A percentile compares a stretch with the other conserved stretches of the same genome.
Conservation (phyloP, 192 early-diverging fungal species). For the Pilobolus umbonatus region DNA sequence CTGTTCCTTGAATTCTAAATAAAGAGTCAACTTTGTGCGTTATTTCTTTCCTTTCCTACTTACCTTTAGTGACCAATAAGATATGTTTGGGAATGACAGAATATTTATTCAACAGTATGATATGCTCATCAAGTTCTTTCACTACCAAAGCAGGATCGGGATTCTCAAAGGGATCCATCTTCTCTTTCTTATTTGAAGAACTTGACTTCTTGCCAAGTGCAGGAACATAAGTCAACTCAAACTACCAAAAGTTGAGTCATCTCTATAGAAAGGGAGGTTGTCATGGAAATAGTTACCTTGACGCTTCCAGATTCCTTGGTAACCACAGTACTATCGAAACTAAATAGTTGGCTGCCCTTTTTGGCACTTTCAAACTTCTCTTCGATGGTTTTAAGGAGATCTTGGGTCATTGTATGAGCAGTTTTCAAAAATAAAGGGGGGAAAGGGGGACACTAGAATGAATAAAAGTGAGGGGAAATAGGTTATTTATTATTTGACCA, state of each 20-base stretch:
- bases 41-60: not conserved
- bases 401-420: too few species aligned
- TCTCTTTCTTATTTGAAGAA: slow-evolving; percentile 13
- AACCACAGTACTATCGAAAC: slow-evolving; percentile 6
- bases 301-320: not conserved
- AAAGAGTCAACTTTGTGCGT: not conserved
- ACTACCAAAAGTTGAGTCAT: slow-evolving; percentile 22
- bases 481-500: too few species aligned
- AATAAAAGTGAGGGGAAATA: too few species aligned
- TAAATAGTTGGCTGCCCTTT: slow-evolving; percentile 1
- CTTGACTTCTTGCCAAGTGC: slow-evolving; percentile 34
- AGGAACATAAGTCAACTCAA: slow-evolving; percentile 43
- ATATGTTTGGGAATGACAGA: slow-evolving; percentile 49
- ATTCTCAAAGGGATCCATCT: slow-evolving; percentile 44
- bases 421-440: too few species aligned
- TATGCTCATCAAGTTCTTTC: slow-evolving; percentile 32
- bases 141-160: slow-evolving; percentile 45
- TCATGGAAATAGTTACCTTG: slow-evolving; percentile 2
- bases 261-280: not conserved
- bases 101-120: slow-evolving; percentile 55
- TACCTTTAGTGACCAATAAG: slow-evolving; percentile 55
- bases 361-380: slow-evolving; percentile 7
- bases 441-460: too few species aligned
- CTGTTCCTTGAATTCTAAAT: slow-evolving; percentile 46
- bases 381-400: too few species aligned